These are phyloP conservation scores for Rauvolfia tetraphylla DNA, from an alignment of 257 asterid genomes.

Conservation along the genomic window DNA sequence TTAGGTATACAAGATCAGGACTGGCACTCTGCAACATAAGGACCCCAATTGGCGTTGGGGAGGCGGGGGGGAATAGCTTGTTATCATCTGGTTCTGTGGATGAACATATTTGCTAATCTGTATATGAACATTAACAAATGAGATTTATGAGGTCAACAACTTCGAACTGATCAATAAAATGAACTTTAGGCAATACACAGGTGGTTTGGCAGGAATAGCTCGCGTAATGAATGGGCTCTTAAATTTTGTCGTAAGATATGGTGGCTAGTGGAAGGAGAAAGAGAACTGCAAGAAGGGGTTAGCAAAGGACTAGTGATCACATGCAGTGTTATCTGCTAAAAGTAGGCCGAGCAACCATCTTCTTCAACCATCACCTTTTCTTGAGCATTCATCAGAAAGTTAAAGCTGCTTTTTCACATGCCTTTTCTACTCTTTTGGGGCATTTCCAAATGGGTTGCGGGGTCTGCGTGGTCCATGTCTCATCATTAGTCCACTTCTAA, in stretches of 20 bases:
- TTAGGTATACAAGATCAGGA: too few species aligned
- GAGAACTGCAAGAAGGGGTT: slow-evolving; percentile 4
- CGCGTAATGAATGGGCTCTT: not conserved
- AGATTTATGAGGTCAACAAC: not conserved
- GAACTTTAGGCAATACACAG: not conserved
- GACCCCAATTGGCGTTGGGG: not conserved
- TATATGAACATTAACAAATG: not conserved
- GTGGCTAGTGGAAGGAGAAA: not conserved
- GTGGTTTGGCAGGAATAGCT: not conserved
- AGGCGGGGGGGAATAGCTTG: not conserved
- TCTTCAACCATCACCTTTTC: not conserved
- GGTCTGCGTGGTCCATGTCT: slow-evolving; percentile 16
- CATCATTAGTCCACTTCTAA: slow-evolving; percentile 5
- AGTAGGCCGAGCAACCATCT: not conserved
- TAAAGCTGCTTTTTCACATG: slow-evolving; percentile 50
- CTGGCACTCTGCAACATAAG: not conserved
- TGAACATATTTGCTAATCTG: not conserved
- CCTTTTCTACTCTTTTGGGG: slow-evolving; percentile 13
- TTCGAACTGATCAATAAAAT: not conserved
- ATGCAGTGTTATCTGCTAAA: not conserved
- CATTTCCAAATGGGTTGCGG: slow-evolving; percentile 8
- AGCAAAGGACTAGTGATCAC: slow-evolving; percentile 14
- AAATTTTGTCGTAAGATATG: not conserved
- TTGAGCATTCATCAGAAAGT: slow-evolving; percentile 7
- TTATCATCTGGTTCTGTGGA: not conserved